Evolutionary conservation across 2,329 filamentous ascomycete genomes (phyloP), one percentile per base, ranked within the genome.

Genomic region (Orbilia quercus): DNA sequence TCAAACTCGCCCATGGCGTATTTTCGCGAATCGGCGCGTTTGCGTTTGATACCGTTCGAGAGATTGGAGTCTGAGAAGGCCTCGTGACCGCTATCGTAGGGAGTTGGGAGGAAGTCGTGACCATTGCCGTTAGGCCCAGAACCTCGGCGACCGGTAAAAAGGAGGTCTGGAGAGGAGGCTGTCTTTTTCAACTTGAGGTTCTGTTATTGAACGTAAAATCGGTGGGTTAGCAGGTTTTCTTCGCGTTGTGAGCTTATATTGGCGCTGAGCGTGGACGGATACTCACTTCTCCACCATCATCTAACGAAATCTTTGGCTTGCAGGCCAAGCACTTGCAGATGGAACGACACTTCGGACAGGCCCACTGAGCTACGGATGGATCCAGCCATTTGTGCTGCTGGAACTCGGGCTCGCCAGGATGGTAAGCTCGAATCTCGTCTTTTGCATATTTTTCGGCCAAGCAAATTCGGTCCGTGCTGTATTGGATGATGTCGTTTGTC

Each of bases 271-370:
- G 20, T 14, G 12, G 11, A 16, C 36, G 47, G 25, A 4, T 57
- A 71, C 67, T 65, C 40, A 72, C 67, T 11, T 72, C 67, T 11
- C 44, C 47, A 31, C 67, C 67, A 31, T 72, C 67, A 25, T 72
- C 67, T 12, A 72, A 53, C 25, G 67, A 65, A 0, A 51, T 65
- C 54, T 72, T 72, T 9, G 67, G 67, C 31, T 72, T 72, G 48
- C 67, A 72, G n/a, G 67, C 67, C 22, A 72, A 25, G 20, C 67
- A 72, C 38, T 72, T 72, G 67, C 67, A 72, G 53, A 72, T 72
- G 0, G 51, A 40, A 7, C 67, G 59, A 22, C 67, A 72, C 44
- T 72, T 72, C 2, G 67, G 67, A 22, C 67, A 72, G n/a, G 67
- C 67, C 67, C 67, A 72, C 22, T 72, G 67, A 7, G 67, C 36